phyloP scores from a whole-genome alignment of 2,329 filamentous ascomycete genomes.

The Stagonosporopsis tanaceti region DNA sequence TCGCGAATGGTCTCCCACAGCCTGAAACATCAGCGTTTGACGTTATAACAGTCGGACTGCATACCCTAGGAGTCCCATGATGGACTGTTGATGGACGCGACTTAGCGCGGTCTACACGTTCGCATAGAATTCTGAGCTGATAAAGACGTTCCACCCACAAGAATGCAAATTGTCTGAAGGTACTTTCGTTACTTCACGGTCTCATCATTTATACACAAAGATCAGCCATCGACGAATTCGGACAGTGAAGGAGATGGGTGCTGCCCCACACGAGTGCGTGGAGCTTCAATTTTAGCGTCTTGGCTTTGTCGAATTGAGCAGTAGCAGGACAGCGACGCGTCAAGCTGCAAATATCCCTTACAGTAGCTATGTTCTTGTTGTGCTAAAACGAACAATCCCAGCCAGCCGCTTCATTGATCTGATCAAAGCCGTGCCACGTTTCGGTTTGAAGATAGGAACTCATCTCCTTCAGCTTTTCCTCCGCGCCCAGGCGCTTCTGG shows the following conservation, averaged over 20 bases:
- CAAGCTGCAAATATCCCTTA: not conserved
- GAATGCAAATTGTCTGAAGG: not conserved
- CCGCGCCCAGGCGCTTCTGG: slow-evolving; percentile 31
- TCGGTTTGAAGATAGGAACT: slow-evolving; percentile 34
- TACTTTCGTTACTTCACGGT: not conserved
- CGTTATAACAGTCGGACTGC: no score
- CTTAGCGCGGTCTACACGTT: slow-evolving; percentile 4
- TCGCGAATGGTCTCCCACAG: slow-evolving; percentile 50
- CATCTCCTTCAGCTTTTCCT: slow-evolving; percentile 36
- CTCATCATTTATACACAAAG: no score
- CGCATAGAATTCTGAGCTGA: not conserved
- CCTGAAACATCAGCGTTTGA: slow-evolving; percentile 20
- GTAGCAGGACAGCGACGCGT: not conserved
- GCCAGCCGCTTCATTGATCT: slow-evolving; percentile 27
- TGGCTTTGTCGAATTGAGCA: not conserved
- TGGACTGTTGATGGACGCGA: not conserved
- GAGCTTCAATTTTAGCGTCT: not conserved
- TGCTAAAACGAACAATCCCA: slow-evolving; percentile 28
- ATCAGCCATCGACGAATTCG: not conserved
- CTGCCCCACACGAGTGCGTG: no score
- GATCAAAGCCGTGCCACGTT: slow-evolving; percentile 39
- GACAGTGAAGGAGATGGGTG: not conserved
- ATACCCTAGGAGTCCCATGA: slow-evolving; percentile 37
- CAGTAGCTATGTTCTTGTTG: not conserved
- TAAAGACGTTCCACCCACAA: not conserved